Percentiles rank a stretch among this genome's conserved stretches.
Evolutionary conservation across 2,329 filamentous ascomycete genomes (phyloP).

Genomic region (Bipolaris bicolor): DNA sequence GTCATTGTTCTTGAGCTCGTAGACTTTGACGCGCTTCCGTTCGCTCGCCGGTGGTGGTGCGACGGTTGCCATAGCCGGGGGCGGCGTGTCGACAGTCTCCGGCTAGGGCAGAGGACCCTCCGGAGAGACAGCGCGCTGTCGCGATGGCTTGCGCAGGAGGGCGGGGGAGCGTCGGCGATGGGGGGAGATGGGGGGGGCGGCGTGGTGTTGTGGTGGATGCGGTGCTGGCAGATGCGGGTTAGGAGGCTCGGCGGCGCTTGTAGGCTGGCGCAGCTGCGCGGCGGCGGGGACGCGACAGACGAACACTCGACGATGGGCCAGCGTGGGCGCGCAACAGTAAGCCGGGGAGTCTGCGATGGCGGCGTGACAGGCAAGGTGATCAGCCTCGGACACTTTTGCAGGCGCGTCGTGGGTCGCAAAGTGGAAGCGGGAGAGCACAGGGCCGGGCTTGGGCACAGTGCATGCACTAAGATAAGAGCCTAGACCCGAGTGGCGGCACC

Average conservation of each 20-base stretch:
- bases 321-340: conserved; percentile 14
- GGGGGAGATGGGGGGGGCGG: conserved; percentile 15
- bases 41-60: conserved; percentile 56
- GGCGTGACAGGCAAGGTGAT: conserved; percentile 25
- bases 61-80: conserved; percentile 19
- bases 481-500: conserved; percentile 12
- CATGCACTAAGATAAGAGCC: conserved; percentile 28
- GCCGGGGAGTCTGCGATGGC: conserved; percentile 8
- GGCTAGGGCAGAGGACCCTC: conserved; percentile 21
- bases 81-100: conserved; percentile 35
- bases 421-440: conserved; percentile 20
- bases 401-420: conserved; percentile 29
- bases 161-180: conserved; percentile 20
- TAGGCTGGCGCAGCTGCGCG: conserved; percentile 8
- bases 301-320: background rate
- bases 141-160: conserved; percentile 32
- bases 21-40: conserved; percentile 87
- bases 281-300: conserved; percentile 12
- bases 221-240: conserved; percentile 28
- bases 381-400: conserved; percentile 23
- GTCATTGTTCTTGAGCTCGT: conserved; percentile 97
- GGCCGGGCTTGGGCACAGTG: conserved; percentile 17
- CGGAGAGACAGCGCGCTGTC: conserved; percentile 38
- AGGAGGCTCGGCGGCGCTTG: conserved; percentile 19
- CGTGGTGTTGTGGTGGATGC: conserved; percentile 19